A percentile compares a stretch with the other conserved stretches of the same genome.
Evolutionary conservation across 495 filamentous ascomycete species (phyloP).

Genomic region (Penicillium angulare): DNA sequence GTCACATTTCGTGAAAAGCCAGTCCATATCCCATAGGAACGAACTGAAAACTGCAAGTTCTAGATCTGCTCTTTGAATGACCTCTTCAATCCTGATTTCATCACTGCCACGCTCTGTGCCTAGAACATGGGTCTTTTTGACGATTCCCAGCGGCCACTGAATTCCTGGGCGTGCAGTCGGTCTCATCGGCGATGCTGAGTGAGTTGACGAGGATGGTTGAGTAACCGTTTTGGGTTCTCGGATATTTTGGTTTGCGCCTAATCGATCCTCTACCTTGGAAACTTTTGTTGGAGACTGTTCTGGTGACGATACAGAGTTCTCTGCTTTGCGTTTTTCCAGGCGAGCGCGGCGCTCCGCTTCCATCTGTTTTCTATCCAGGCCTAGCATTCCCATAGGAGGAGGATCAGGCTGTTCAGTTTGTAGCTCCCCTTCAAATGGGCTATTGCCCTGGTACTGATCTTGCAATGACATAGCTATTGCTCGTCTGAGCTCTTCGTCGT

Average conservation of each 20-base stretch:
- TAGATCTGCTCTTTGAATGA: slow-evolving; percentile 69
- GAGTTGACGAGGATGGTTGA: background rate
- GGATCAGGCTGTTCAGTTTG: background rate
- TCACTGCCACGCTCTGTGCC: slow-evolving; percentile 54
- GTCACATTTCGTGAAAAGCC: slow-evolving; percentile 64
- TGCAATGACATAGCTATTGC: slow-evolving; percentile 56
- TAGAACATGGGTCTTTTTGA: slow-evolving; percentile 79
- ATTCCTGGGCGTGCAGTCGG: slow-evolving; percentile 32
- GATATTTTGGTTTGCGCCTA: too few relatives aligned
- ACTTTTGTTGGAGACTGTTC: slow-evolving; percentile 5
- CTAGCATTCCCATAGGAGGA: slow-evolving; percentile 33
- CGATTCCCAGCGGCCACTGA: slow-evolving; percentile 66
- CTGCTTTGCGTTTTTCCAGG: slow-evolving; percentile 21
- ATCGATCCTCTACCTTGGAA: background rate
- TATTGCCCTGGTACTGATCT: background rate
- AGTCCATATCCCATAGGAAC: slow-evolving; percentile 79
- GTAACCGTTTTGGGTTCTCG: too few relatives aligned
- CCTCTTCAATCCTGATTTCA: slow-evolving; percentile 89
- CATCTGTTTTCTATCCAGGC: slow-evolving; percentile 76
- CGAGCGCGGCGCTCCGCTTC: slow-evolving; percentile 80
- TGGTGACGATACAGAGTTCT: background rate
- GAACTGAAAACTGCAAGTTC: slow-evolving; percentile 79
- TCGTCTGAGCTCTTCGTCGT: slow-evolving; percentile 45
- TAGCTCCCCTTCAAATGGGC: background rate
- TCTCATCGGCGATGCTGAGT: background rate